phyloP scores from a whole-genome alignment of 331 rosid species.

The Malus hybrid region DNA sequence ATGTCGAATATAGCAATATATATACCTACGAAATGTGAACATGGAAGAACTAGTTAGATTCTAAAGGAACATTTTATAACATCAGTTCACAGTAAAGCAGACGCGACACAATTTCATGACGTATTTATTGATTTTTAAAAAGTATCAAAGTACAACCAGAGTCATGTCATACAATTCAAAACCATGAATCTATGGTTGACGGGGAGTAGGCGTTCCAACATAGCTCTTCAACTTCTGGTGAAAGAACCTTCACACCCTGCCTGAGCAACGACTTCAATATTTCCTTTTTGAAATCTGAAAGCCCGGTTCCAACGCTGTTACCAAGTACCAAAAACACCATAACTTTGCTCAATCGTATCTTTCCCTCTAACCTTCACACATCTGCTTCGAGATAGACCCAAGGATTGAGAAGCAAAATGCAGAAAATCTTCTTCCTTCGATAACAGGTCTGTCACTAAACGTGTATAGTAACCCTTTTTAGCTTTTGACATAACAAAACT shows the following conservation, averaged over 20 bases:
- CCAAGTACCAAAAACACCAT: conserved; percentile 22
- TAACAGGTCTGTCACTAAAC: conserved; percentile 47
- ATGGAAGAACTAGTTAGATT: conserved; percentile 18
- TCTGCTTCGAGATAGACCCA: conserved; percentile 19
- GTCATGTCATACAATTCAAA: background rate
- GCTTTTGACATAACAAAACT: conserved; percentile 53
- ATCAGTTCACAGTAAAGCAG: background rate
- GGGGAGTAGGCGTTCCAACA: background rate
- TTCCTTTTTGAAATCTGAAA: conserved; percentile 49
- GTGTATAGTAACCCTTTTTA: conserved; percentile 44
- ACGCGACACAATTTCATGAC: background rate
- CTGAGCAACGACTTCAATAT: conserved; percentile 56
- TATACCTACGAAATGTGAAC: conserved; percentile 12
- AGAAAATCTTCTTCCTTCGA: conserved; percentile 38
- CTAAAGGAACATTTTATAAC: background rate
- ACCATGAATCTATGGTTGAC: background rate
- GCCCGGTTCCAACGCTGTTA: conserved; percentile 31
- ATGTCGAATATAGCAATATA: background rate
- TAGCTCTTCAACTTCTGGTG: conserved; percentile 85
- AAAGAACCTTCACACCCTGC: conserved; percentile 53
- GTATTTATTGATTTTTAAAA: background rate
- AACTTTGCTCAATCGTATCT: conserved; percentile 5
- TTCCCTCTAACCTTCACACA: conserved; percentile 15
- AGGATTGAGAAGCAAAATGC: conserved; percentile 21
- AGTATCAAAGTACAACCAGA: background rate